Conservation (phyloP, 2,329 filamentous ascomycete species). For the Boeremia exigua region DNA sequence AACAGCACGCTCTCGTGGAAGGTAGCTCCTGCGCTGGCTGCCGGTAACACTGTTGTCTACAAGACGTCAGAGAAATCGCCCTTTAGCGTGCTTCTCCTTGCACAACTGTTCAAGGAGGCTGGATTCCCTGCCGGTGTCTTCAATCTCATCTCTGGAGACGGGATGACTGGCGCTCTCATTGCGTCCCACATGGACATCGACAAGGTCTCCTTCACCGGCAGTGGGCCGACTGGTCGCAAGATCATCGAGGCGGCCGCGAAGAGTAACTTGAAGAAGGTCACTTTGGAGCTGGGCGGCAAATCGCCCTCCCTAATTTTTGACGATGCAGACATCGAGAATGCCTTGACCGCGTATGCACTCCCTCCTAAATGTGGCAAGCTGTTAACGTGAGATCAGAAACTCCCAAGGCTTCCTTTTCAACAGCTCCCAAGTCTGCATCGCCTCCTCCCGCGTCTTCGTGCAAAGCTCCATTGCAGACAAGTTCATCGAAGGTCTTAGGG, state of each 20-base stretch:
- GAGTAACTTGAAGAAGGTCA: conserved; percentile 54
- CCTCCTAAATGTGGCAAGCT: neutral
- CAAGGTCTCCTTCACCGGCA: conserved; percentile 53
- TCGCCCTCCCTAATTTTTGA: conserved; percentile 54
- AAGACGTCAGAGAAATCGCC: conserved; percentile 41
- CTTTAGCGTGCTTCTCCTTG: conserved; percentile 30
- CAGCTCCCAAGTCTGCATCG: conserved; percentile 64
- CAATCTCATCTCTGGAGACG: conserved; percentile 43
- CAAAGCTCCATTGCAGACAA: conserved; percentile 37
- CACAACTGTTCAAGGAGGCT: conserved; percentile 41
- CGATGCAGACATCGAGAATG: conserved; percentile 57
- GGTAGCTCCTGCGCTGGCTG: conserved; percentile 27
- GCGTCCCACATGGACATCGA: conserved; percentile 51
- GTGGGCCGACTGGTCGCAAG: conserved; percentile 45
- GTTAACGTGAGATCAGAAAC: conserved; percentile 12
- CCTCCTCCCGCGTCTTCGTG: conserved; percentile 58
- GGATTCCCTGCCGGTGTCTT: conserved; percentile 51
- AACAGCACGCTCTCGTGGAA: conserved; percentile 32
- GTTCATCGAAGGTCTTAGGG: conserved; percentile 38
- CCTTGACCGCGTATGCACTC: conserved; percentile 21
- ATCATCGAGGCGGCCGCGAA: conserved; percentile 50
- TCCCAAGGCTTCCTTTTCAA: conserved; percentile 55
- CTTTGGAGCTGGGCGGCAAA: conserved; percentile 57
- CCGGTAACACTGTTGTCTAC: conserved; percentile 39
- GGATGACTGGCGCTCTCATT: conserved; percentile 39